These are phyloP conservation scores for Emericellopsis atlantica DNA, from an alignment of 2,329 filamentous ascomycete species.

Conservation along the genomic window DNA sequence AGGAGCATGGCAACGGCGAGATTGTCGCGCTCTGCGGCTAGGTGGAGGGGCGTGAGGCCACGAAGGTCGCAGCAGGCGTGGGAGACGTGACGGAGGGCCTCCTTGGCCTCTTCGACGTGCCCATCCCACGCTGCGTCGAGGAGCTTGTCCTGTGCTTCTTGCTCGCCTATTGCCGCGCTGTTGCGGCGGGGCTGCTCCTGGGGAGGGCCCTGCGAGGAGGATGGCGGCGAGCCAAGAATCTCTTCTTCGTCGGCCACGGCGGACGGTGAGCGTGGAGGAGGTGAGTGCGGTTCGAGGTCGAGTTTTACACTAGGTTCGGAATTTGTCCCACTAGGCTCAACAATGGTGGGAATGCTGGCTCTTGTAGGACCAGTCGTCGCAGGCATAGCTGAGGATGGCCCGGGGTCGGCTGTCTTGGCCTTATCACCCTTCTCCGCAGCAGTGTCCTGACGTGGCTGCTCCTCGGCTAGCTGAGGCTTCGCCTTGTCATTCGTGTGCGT, in stretches of 20 bases:
- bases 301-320: not conserved
- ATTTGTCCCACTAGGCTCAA: not conserved
- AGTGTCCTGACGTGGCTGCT: not conserved
- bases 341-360: not conserved
- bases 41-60: constrained; percentile 16
- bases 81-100: constrained; percentile 11
- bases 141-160: constrained; percentile 9
- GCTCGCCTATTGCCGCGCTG: not conserved
- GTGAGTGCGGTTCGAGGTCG: not conserved
- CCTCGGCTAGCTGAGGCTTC: no score
- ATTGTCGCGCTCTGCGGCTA: constrained; percentile 17
- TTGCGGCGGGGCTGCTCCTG: not conserved
- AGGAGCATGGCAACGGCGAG: constrained; percentile 19
- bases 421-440: not conserved
- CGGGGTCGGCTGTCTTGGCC: not conserved
- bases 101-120: constrained; percentile 11
- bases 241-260: constrained; percentile 6
- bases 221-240: constrained; percentile 3
- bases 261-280: constrained; percentile 1
- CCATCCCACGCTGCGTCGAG: constrained; percentile 20
- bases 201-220: not conserved
- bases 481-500: not conserved
- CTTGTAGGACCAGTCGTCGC: no score
- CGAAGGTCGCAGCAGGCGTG: constrained; percentile 13
- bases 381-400: not conserved